phyloP scores from a whole-genome alignment of 306 rosid species.

The Rosa persica region DNA sequence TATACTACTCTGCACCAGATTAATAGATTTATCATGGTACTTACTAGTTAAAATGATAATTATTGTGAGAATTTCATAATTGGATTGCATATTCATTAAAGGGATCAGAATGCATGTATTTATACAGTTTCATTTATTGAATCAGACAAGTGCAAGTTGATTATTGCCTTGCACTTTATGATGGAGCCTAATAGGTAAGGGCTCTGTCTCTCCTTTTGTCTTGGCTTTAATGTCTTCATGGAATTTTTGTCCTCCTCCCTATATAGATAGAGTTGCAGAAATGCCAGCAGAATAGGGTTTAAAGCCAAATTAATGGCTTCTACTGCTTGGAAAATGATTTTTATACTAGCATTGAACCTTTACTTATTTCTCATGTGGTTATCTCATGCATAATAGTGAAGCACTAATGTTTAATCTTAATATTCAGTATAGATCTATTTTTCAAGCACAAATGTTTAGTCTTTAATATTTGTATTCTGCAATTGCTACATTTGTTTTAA shows the following conservation, averaged over 20 bases:
- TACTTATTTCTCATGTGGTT: too few relatives aligned
- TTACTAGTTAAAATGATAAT: neutral
- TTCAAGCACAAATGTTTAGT: neutral
- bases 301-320: neutral
- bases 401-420: neutral
- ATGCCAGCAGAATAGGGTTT: neutral
- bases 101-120: neutral
- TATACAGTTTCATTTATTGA: too few relatives aligned
- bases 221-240: neutral
- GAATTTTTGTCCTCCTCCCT: neutral
- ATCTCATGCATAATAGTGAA: too few relatives aligned
- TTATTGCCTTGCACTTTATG: neutral
- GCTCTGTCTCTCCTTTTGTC: slow-evolving; percentile 9
- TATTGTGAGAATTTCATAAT: neutral
- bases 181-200: slow-evolving; percentile 8
- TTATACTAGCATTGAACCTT: too few relatives aligned
- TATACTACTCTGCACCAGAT: too few relatives aligned
- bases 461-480: neutral
- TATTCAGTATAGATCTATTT: slow-evolving; percentile 55
- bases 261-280: neutral
- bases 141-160: too few relatives aligned
- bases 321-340: neutral
- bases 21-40: neutral
- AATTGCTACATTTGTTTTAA: slow-evolving; percentile 1
- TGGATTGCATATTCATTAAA: neutral